A percentile compares a stretch with the other conserved stretches of the same genome.
These are phyloP conservation scores for Sophora flavescens DNA, from an alignment of 306 rosid species.

Conservation along the genomic window DNA sequence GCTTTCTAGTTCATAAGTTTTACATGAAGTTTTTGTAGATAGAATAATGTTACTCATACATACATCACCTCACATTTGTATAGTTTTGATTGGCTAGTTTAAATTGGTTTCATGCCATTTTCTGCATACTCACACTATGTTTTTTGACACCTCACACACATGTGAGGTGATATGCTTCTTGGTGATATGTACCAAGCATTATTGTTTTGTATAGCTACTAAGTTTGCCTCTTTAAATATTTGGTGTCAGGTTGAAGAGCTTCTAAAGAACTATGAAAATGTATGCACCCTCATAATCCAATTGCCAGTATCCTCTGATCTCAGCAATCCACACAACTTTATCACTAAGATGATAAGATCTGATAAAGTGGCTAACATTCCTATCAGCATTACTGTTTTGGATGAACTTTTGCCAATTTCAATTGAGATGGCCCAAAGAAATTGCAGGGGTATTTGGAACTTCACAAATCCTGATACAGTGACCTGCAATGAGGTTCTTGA, in stretches of 20 bases:
- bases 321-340: slow-evolving; percentile 34
- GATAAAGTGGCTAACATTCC: slow-evolving; percentile 31
- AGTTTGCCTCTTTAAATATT: background rate
- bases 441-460: slow-evolving; percentile 38
- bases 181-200: too few relatives aligned
- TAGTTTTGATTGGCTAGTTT: too few relatives aligned
- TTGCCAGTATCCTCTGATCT: slow-evolving; percentile 33
- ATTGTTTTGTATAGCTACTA: background rate
- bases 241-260: slow-evolving; percentile 36
- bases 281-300: slow-evolving; percentile 17
- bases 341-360: slow-evolving; percentile 31
- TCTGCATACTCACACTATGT: too few relatives aligned
- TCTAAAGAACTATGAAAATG: slow-evolving; percentile 20
- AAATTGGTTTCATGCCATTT: too few relatives aligned
- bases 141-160: too few relatives aligned
- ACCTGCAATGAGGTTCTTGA: slow-evolving; percentile 34
- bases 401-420: slow-evolving; percentile 33
- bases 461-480: slow-evolving; percentile 33
- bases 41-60: too few relatives aligned
- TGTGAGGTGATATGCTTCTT: too few relatives aligned
- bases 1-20: background rate
- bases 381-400: slow-evolving; percentile 34
- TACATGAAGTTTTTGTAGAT: background rate
- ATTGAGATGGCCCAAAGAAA: slow-evolving; percentile 39
- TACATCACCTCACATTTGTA: too few relatives aligned